Percentiles rank a stretch among this genome's conserved stretches.
Evolutionary conservation across 2,329 filamentous ascomycete genomes (phyloP).

Genomic region (Bimuria novae-zelandiae): DNA sequence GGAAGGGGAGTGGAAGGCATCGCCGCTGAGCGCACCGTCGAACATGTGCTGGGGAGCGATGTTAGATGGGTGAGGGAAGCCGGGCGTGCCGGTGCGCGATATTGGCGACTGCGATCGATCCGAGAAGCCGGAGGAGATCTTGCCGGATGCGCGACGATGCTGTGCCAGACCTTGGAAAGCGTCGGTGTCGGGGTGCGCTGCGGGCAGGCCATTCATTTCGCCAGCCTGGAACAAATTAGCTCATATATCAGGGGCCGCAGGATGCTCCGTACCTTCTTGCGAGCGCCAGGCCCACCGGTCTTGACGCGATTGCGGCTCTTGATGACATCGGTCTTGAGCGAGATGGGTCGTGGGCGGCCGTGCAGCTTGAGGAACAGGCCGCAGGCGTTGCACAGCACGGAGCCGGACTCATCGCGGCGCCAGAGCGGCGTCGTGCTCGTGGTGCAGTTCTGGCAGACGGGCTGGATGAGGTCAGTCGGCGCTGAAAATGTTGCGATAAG

Average conservation of each 20-base stretch:
- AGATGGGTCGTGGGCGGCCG: slow-evolving; percentile 89
- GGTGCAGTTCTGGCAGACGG: slow-evolving; percentile 93
- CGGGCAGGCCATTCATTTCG: slow-evolving; percentile 60
- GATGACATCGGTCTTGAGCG: slow-evolving; percentile 98
- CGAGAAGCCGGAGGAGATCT: slow-evolving; percentile 71
- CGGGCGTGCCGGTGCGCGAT: slow-evolving; percentile 78
- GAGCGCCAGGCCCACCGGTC: slow-evolving; percentile 76
- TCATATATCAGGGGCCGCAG: background rate
- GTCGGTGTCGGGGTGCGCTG: slow-evolving; percentile 60
- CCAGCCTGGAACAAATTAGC: slow-evolving; percentile 27
- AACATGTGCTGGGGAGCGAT: slow-evolving; percentile 79
- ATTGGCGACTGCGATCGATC: slow-evolving; percentile 79
- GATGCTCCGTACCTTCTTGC: slow-evolving; percentile 73
- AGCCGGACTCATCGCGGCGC: slow-evolving; percentile 94
- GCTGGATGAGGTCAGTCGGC: slow-evolving; percentile 67
- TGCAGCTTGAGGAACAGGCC: slow-evolving; percentile 97
- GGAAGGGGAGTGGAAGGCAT: slow-evolving; percentile 65
- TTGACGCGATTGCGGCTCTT: slow-evolving; percentile 99
- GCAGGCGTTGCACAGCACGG: slow-evolving; percentile 97
- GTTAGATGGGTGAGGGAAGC: slow-evolving; percentile 66
- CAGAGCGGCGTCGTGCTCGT: slow-evolving; percentile 96
- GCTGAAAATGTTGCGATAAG: too few relatives aligned
- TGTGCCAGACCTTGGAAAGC: slow-evolving; percentile 60
- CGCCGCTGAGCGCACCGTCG: slow-evolving; percentile 72
- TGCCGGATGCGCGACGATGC: slow-evolving; percentile 71